phyloP scores from a whole-genome alignment of 208 protist genomes.

The Acanthamoeba lugdunensis region DNA sequence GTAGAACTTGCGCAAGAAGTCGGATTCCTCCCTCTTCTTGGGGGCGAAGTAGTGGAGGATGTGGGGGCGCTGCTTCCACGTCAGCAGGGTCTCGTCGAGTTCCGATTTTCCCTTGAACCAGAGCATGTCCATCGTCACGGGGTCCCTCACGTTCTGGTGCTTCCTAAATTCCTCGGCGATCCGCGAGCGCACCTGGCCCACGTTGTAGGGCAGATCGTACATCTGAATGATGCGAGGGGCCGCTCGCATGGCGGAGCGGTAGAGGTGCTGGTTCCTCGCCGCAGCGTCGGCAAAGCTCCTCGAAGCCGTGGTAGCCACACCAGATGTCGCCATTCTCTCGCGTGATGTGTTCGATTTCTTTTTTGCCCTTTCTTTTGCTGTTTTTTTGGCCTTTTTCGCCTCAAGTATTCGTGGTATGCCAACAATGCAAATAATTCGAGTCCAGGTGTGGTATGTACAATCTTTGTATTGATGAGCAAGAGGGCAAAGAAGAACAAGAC shows the following conservation, averaged over 20 bases:
- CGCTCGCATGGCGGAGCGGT: slow-evolving; percentile 32
- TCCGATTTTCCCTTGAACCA: slow-evolving; percentile 51
- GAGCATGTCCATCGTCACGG: slow-evolving; percentile 58
- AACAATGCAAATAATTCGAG: no score
- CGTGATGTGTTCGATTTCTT: not conserved
- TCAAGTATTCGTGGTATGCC: no score
- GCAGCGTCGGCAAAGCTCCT: slow-evolving; percentile 26
- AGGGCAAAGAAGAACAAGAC: no score
- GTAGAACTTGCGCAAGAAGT: slow-evolving; percentile 67
- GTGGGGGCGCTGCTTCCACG: slow-evolving; percentile 54
- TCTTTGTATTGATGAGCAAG: no score
- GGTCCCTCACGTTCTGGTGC: slow-evolving; percentile 61
- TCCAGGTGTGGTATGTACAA: no score
- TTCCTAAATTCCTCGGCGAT: slow-evolving; percentile 67
- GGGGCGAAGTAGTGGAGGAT: slow-evolving; percentile 58
- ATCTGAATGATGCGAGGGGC: slow-evolving; percentile 65
- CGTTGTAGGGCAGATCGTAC: slow-evolving; percentile 41
- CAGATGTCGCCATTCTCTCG: not conserved
- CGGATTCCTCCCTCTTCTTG: slow-evolving; percentile 59
- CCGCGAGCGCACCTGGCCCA: not conserved
- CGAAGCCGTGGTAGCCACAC: slow-evolving; percentile 27
- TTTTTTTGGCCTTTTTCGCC: no score
- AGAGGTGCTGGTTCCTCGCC: slow-evolving; percentile 37
- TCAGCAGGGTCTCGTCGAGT: slow-evolving; percentile 40
- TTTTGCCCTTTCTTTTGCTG: not conserved